A percentile compares a stretch with the other conserved stretches of the same genome.
phyloP scores from a whole-genome alignment of 2,329 filamentous ascomycete species.

The Fusarium sp. region DNA sequence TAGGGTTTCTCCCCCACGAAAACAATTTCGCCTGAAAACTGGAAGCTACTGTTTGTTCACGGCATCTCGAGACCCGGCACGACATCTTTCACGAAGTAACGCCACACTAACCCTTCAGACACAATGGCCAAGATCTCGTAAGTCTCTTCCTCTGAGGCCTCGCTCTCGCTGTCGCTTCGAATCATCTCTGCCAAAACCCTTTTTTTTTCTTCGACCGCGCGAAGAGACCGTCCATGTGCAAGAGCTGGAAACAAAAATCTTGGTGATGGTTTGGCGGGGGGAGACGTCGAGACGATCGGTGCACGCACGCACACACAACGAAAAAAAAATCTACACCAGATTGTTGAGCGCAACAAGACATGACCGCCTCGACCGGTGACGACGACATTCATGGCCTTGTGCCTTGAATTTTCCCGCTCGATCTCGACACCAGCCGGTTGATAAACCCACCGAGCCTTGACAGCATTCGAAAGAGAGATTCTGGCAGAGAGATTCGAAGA shows the following conservation, averaged over 20 bases:
- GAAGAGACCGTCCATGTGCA: conserved; percentile 4
- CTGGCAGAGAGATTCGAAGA: conserved; percentile 32
- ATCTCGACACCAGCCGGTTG: conserved; percentile 1
- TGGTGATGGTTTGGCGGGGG: conserved; percentile 33
- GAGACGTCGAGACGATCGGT: conserved; percentile 16
- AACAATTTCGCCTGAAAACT: conserved; percentile 32
- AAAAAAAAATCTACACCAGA: conserved; percentile 3
- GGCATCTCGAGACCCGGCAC: conserved; percentile 53
- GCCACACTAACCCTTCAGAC: conserved; percentile 58
- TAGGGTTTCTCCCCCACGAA: conserved; percentile 56
- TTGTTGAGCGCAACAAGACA: conserved; percentile 1
- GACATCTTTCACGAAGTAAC: conserved; percentile 54
- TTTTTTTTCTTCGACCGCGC: conserved; percentile 14
- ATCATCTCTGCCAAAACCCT: conserved; percentile 31
- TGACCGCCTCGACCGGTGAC: conserved; percentile 7
- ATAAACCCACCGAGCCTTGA: background rate
- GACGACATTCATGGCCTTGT: conserved; percentile 4
- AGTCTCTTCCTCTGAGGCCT: conserved; percentile 47
- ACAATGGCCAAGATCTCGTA: conserved; percentile 74
- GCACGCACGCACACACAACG: conserved; percentile 31
- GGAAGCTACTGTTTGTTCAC: conserved; percentile 46
- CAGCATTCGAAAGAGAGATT: conserved; percentile 4
- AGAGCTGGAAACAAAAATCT: conserved; percentile 19
- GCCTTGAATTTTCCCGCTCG: conserved; percentile 16
- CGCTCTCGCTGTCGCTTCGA: conserved; percentile 14